These are phyloP conservation scores for Clarkia xantiana DNA, from an alignment of 345 rosid species.

Conservation along the genomic window DNA sequence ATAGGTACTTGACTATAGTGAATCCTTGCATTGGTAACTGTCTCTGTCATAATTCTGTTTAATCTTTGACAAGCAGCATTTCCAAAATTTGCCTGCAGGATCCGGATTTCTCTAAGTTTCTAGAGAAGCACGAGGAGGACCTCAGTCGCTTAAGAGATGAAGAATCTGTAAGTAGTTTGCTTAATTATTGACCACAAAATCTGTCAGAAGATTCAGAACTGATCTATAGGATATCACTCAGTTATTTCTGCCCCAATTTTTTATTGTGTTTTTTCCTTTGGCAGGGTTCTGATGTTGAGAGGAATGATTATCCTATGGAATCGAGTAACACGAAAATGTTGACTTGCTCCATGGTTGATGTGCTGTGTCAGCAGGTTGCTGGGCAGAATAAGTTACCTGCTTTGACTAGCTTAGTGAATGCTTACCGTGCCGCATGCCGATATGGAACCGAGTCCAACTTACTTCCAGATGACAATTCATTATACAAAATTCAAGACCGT, in stretches of 20 bases:
- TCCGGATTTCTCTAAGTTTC: constrained; percentile 34
- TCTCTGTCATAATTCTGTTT: too few species aligned
- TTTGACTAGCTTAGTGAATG: constrained; percentile 44
- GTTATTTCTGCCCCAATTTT: not conserved
- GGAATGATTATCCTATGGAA: constrained; percentile 21
- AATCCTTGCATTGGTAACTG: too few species aligned
- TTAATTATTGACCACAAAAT: not conserved
- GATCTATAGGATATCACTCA: not conserved
- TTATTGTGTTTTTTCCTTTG: constrained; percentile 4
- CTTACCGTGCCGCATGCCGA: constrained; percentile 71
- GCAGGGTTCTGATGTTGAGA: constrained; percentile 37
- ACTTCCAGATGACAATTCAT: constrained; percentile 7
- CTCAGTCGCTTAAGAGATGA: constrained; percentile 23
- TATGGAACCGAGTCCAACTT: constrained; percentile 42
- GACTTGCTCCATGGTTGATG: constrained; percentile 31
- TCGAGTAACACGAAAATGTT: constrained; percentile 18
- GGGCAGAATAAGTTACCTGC: constrained; percentile 49
- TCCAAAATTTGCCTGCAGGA: constrained; percentile 21
- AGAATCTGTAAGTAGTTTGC: constrained; percentile 33
- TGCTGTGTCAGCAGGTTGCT: constrained; percentile 30
- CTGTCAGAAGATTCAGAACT: too few species aligned
- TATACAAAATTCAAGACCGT: constrained; percentile 23
- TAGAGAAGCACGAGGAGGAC: constrained; percentile 30
- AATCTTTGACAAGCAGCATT: too few species aligned
- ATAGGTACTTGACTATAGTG: too few species aligned